These are phyloP conservation scores for Talaromyces atroroseus DNA, from an alignment of 2,329 filamentous ascomycete genomes.

Conservation along the genomic window DNA sequence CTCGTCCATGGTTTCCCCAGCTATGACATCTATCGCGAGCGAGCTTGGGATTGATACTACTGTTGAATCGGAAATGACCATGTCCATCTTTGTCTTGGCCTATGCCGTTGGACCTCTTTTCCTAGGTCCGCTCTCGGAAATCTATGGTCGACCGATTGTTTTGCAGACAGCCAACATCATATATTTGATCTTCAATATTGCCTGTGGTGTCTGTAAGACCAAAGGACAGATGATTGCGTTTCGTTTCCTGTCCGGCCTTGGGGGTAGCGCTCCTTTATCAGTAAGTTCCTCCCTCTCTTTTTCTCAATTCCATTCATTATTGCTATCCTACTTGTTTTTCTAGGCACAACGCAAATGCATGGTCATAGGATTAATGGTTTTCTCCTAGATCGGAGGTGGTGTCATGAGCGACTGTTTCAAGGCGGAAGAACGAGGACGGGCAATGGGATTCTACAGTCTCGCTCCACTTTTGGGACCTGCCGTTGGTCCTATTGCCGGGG, in stretches of 20 bases:
- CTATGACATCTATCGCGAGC: constrained; percentile 46
- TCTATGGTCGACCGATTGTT: constrained; percentile 52
- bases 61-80: constrained; percentile 43
- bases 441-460: constrained; percentile 55
- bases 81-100: constrained; percentile 53
- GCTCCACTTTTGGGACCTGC: constrained; percentile 58
- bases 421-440: constrained; percentile 55
- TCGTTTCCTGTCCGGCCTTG: constrained; percentile 54
- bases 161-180: constrained; percentile 52
- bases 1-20: constrained; percentile 55
- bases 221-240: constrained; percentile 53
- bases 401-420: constrained; percentile 54
- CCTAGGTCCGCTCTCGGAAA: constrained; percentile 50
- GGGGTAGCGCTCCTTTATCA: constrained; percentile 53
- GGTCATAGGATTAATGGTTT: background rate
- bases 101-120: constrained; percentile 51
- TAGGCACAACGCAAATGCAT: background rate
- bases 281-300: constrained; percentile 24
- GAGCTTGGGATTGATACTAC: constrained; percentile 50
- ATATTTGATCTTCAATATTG: constrained; percentile 55
- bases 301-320: background rate
- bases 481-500: constrained; percentile 57
- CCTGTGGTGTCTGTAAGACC: constrained; percentile 52
- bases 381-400: constrained; percentile 41
- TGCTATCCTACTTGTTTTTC: background rate